Base-by-base conservation (phyloP, 176 grass and related monocot genomes). In the Phyllostachys edulis region DNA sequence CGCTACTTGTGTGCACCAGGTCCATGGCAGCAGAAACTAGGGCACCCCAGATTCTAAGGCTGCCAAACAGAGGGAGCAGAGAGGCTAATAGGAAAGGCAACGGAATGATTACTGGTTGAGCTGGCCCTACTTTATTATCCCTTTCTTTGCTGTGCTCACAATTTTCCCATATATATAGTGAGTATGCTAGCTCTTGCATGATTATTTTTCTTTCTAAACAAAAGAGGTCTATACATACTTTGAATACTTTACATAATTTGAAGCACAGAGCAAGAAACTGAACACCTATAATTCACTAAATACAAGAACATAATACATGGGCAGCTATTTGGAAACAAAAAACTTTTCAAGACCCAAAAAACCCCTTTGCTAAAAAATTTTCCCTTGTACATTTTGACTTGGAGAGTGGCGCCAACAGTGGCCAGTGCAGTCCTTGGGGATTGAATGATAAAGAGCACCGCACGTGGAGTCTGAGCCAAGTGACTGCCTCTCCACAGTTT, bases 381-480 rank as follows among this genome's bases (percentile, higher is more conserved):
- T 71, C 23, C 39, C 38, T 62, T 79, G 80, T 55, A 50, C 80
- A 69, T 69, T 90, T 90, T 80, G 89, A 89, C 87, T 86, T 91
- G 86, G 77, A 63, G 87, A 72, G 40, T 41, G 85, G 80, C 82
- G 38, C 72, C 89, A 57, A 85, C 90, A 54, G 76, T 71, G 74
- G 55, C 54, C 80, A 86, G 74, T 71, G 80, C 80, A 71, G 80
- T 92, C 90, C 94, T 88, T 86, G 79, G 63, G 72, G 88, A 87
- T 89, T 95, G 93, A 90, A 90, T 92, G 93, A 87, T 92, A 94
- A 92, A 98, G 91, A 90, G 67, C 89, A 86, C 83, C 93, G 84
- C 96, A 99, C 96, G 96, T 99, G 93, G 93, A 91, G 52, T 86
- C 96, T 96, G 96, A 91, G 52, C 89, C 92, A 86, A 90, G 82